phyloP scores from a whole-genome alignment of 805 yeast genomes.

The Starmerella davenportii region DNA sequence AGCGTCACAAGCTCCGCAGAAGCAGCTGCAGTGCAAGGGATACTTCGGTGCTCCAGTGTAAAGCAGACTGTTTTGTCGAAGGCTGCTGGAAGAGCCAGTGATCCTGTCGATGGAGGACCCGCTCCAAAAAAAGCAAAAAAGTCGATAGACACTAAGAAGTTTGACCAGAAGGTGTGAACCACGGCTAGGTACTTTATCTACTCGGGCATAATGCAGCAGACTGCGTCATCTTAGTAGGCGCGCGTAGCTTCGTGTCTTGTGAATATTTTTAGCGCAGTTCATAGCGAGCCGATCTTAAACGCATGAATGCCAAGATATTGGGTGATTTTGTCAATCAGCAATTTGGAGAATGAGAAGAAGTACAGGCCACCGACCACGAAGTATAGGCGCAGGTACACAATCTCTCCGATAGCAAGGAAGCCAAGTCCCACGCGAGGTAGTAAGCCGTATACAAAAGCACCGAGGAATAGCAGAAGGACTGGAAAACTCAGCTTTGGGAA shows the following conservation, averaged over 20 bases:
- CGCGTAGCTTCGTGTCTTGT: background rate
- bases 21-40: conserved; percentile 51
- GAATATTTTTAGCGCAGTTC: background rate
- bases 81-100: no score
- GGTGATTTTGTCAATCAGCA: conserved; percentile 59
- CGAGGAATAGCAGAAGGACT: conserved; percentile 28
- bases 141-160: no score
- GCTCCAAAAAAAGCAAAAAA: no score
- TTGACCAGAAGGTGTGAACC: no score
- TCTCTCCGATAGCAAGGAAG: conserved; percentile 17
- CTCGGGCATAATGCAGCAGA: no score
- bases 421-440: conserved; percentile 37
- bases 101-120: no score
- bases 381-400: conserved; percentile 32
- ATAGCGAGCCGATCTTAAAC: conserved; percentile 32
- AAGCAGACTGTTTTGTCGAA: conserved; percentile 39
- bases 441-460: conserved; percentile 23
- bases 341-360: conserved; percentile 50
- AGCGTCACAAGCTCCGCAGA: conserved; percentile 44
- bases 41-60: conserved; percentile 52
- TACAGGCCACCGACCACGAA: conserved; percentile 51
- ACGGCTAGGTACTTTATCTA: no score
- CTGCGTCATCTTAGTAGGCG: no score
- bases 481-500: conserved; percentile 66
- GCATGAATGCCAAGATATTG: conserved; percentile 77